Percentiles rank a stretch among this genome's conserved stretches.
Conservation (phyloP, 2,329 filamentous ascomycete genomes). For the Xylariales sp. region DNA sequence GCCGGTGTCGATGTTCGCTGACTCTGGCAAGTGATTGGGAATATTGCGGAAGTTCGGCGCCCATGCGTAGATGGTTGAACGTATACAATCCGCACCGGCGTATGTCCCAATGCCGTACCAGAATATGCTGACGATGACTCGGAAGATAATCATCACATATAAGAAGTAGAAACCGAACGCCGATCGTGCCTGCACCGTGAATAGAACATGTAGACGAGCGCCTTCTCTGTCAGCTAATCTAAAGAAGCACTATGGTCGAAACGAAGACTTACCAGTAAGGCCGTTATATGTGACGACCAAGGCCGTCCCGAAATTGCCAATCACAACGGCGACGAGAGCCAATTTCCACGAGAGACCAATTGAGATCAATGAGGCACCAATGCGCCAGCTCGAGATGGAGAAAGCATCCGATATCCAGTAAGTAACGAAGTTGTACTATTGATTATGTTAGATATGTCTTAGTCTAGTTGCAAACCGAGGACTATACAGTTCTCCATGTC, state of each 20-base stretch:
- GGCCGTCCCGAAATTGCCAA: constrained; percentile 15
- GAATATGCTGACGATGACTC: constrained; percentile 29
- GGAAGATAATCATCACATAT: constrained; percentile 20
- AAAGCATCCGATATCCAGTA: constrained; percentile 20
- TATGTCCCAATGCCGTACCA: constrained; percentile 28
- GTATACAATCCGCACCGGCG: constrained; percentile 23
- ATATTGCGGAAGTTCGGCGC: constrained; percentile 10
- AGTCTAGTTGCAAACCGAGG: too few relatives aligned
- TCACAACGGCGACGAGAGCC: constrained; percentile 14
- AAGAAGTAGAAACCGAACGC: constrained; percentile 23
- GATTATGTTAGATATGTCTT: neutral
- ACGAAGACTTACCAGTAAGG: constrained; percentile 13
- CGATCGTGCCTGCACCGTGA: constrained; percentile 21
- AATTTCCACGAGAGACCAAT: constrained; percentile 17
- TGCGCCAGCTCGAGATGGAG: constrained; percentile 15
- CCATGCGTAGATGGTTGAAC: constrained; percentile 20
- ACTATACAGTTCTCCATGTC: constrained; percentile 6
- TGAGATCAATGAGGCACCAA: constrained; percentile 14
- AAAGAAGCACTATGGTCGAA: neutral
- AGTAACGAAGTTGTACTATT: constrained; percentile 9
- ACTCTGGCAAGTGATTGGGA: constrained; percentile 10
- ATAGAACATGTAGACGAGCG: constrained; percentile 22
- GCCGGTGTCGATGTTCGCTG: constrained; percentile 9
- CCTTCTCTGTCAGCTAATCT: neutral
- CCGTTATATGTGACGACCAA: constrained; percentile 17